Conservation (phyloP, 2,329 filamentous ascomycete species). For the Herpotrichia juniperi region DNA sequence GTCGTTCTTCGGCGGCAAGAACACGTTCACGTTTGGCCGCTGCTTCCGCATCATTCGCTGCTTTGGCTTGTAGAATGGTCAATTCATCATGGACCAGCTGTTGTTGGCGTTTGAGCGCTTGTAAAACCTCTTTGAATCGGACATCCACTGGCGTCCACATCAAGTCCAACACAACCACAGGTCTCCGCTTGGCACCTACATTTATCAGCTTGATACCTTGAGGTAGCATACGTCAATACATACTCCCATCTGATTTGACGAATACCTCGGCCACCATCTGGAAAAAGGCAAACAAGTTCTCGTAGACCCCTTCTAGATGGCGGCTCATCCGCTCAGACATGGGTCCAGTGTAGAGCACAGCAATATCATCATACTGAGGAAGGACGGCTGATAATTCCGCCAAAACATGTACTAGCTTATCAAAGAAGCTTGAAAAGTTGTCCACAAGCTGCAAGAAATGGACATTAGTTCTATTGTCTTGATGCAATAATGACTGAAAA, state of each 20-base stretch:
- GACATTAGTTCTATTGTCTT: background rate
- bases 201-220: background rate
- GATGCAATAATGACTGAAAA: no score
- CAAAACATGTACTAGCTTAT: background rate
- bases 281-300: background rate
- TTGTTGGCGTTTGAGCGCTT: background rate
- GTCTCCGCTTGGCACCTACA: background rate
- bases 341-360: background rate
- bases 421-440: background rate
- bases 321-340: background rate
- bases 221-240: background rate
- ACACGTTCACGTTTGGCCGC: background rate
- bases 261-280: background rate
- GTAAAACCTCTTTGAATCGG: background rate
- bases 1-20: background rate
- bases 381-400: background rate
- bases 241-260: background rate
- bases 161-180: background rate
- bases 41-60: background rate
- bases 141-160: conserved; percentile 4
- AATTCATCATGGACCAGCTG: background rate
- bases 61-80: background rate
- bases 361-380: background rate
- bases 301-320: background rate
- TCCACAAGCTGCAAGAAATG: background rate